phyloP scores from a whole-genome alignment of 2,329 filamentous ascomycete genomes.

The Sclerotinia glacialis region DNA sequence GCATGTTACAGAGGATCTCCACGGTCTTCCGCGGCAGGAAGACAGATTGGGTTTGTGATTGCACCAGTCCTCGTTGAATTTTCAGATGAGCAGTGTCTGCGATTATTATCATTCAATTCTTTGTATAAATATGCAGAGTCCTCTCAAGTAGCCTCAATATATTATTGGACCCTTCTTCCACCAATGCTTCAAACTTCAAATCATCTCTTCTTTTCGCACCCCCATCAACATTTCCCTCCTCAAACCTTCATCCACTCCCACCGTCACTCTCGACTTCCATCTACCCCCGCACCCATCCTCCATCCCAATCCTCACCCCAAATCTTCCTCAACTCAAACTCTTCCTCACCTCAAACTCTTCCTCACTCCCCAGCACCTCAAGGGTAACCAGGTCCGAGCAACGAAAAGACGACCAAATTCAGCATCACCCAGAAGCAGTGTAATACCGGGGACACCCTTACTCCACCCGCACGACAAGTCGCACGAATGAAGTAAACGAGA shows the following conservation, averaged over 20 bases:
- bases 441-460: slow-evolving; percentile 70
- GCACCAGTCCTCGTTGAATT: too few relatives aligned
- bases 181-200: neutral
- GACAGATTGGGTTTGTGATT: too few relatives aligned
- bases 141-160: neutral
- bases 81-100: neutral
- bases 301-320: too few relatives aligned
- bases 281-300: too few relatives aligned
- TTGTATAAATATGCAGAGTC: neutral
- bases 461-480: slow-evolving; percentile 44
- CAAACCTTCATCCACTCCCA: neutral
- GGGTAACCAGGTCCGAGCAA: slow-evolving; percentile 47
- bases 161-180: neutral
- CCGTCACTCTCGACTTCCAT: too few relatives aligned
- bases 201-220: neutral
- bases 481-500: neutral
- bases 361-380: slow-evolving; percentile 48
- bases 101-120: neutral
- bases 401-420: slow-evolving; percentile 47
- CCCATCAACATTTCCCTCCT: too few relatives aligned
- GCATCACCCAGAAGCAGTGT: slow-evolving; percentile 72
- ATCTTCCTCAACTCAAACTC: neutral
- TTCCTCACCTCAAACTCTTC: slow-evolving; percentile 45
- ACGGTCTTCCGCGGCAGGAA: rapidly evolving
- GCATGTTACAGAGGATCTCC: neutral